Base-by-base conservation (phyloP, 2,329 filamentous ascomycete species). In the Blastomyces gilchristii region DNA sequence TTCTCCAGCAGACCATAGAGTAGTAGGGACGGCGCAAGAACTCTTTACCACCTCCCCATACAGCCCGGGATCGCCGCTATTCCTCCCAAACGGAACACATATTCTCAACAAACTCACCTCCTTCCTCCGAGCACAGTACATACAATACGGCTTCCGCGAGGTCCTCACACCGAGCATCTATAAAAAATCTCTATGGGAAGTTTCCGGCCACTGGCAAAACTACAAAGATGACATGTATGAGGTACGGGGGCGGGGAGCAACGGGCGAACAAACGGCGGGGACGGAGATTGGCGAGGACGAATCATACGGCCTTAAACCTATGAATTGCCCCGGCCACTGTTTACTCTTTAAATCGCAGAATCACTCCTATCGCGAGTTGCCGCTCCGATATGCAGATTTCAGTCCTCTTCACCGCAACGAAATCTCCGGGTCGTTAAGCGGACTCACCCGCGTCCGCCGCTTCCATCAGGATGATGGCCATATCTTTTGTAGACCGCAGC, bases 151-250 rank as follows among this genome's bases (percentile, higher is more conserved):
- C 64, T 95, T 93, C 73, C 83, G 91, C 68, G 91, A 96, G 74
- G 91, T 96, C 67, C 86, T 96, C 69, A 94, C 90, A 8, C 91
- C 91, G 1, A 94, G 87, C 58, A 94, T 96, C 71, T 96, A 94
- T 80, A 96, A 95, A 72, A 90, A 89, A 73, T 86, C 88, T 6
- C 78, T 96, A 39, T 96, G 91, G 91, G 86, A 89, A 70, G 87
- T 86, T 68, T 94, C 90, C 0, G 91, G 91, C 1, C 91, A 96
- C 68, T 86, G 92, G 81, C 87, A 93, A 62, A 95, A 95, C 73
- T 96, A 95, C 77, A 87, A 89, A 64, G 87, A 95, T 70, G 90
- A 96, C 71, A 96, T 96, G 91, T 96, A 92, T 75, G 87, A 88
- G 62, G 91, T 96, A 4, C 73, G 78, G 28, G 81, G 80, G 1